phyloP scores from a whole-genome alignment of 805 yeast genomes.

The Yueomyces sinensis region DNA sequence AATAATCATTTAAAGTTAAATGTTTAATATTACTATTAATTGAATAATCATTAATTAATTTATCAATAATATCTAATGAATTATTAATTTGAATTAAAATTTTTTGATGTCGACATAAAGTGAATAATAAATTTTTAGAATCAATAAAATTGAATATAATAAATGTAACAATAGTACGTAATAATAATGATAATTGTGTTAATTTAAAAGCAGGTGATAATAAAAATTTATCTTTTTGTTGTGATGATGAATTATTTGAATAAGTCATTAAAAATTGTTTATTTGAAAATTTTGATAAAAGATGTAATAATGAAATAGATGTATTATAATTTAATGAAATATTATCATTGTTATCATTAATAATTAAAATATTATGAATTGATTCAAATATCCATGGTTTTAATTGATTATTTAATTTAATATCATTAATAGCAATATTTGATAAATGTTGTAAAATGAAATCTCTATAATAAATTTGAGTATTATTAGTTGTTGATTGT shows the following conservation, averaged over 20 bases:
- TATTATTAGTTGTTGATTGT: too few relatives aligned
- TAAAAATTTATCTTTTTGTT: constrained; percentile 4
- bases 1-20: neutral
- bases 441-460: constrained; percentile 44
- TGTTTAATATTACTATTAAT: neutral
- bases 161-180: constrained; percentile 42
- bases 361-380: constrained; percentile 46
- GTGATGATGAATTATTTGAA: constrained; percentile 1
- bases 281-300: constrained; percentile 21
- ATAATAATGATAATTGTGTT: constrained; percentile 45
- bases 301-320: constrained; percentile 31
- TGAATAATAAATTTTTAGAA: constrained; percentile 40
- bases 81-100: constrained; percentile 19
- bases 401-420: constrained; percentile 22
- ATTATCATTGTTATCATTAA: constrained; percentile 4
- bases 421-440: constrained; percentile 26
- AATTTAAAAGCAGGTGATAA: constrained; percentile 28
- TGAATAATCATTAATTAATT: neutral
- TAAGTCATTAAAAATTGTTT: constrained; percentile 16
- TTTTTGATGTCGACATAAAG: constrained; percentile 28
- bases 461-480: constrained; percentile 34
- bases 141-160: constrained; percentile 37
- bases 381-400: constrained; percentile 41
- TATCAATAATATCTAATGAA: constrained; percentile 5
- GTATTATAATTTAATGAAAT: constrained; percentile 40